Evolutionary conservation across 2,329 filamentous ascomycete species (phyloP).

Genomic region (Niveomyces coronatus): DNA sequence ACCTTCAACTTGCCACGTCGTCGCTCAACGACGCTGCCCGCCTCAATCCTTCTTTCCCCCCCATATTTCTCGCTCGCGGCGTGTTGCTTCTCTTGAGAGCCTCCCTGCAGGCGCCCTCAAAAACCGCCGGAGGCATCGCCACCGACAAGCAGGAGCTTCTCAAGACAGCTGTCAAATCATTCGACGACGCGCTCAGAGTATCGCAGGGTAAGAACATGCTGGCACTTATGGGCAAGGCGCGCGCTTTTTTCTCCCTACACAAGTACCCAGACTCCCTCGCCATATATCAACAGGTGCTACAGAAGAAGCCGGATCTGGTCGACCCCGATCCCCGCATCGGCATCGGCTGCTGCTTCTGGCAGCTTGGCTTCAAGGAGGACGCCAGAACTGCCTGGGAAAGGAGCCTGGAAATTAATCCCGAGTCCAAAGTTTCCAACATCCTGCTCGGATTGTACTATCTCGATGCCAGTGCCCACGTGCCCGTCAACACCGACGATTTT

Average conservation of each 20-base stretch:
- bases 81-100: constrained; percentile 82
- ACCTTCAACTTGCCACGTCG: constrained; percentile 79
- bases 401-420: constrained; percentile 65
- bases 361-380: constrained; percentile 87
- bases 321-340: constrained; percentile 95
- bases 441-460: constrained; percentile 85
- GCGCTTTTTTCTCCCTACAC: constrained; percentile 75
- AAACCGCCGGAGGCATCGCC: constrained; percentile 54
- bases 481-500: constrained; percentile 78
- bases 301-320: constrained; percentile 74
- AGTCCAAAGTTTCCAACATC: constrained; percentile 84
- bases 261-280: constrained; percentile 77
- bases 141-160: constrained; percentile 69
- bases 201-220: constrained; percentile 85
- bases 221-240: constrained; percentile 80
- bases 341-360: constrained; percentile 95
- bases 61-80: constrained; percentile 82
- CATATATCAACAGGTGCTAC: constrained; percentile 76
- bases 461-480: constrained; percentile 71
- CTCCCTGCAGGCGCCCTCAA: constrained; percentile 69
- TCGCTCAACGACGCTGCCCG: constrained; percentile 92
- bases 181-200: constrained; percentile 82
- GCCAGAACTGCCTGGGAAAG: constrained; percentile 87
- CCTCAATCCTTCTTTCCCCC: constrained; percentile 85
- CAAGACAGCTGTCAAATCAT: constrained; percentile 79